Base-by-base conservation (phyloP, 306 rosid species). In the Quillaja saponaria region DNA sequence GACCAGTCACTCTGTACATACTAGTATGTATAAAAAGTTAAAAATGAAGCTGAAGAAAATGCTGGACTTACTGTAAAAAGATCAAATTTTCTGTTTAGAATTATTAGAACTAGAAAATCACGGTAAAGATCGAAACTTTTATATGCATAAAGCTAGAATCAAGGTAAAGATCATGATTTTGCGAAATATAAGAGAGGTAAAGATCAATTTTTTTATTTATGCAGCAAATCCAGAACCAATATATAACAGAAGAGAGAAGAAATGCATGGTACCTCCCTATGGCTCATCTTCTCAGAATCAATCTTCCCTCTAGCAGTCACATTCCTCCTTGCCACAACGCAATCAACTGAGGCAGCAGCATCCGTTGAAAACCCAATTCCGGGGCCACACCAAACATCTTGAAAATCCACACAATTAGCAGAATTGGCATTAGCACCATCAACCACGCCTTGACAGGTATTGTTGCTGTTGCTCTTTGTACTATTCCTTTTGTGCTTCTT, bases 311-410 rank as follows among this genome's bases (percentile, higher is more conserved):
- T 84, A 5, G 83, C 76, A 61, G 90, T 61, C 18, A 61, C 83
- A 79, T 88, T 76, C 39, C 74, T 79, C 71, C 99, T 76, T 0
- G 86, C 82, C 69, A 84, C 99, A 20, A 78, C 94, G 54, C 96
- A 83, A 61, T 92, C 99, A 34, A 83, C 85, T 34, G 97, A 83
- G 13, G 78, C 85, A 69, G 87, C 81, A 56, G 81, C 72, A 73
- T 82, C 95, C 2, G 84, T 56, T 3, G 88, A 80, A 46, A 91
- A 86, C 48, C 96, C 98, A 76, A 86, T 82, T 69, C 96, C 96
- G 4, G 98, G 98, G 13, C 96, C 96, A 71, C 99, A 92, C 95
- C 96, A 89, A 39, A 87, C 99, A 78, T 92, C 99, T 49, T 83
- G 91, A 78, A 82, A 81, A 73, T 87, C 94, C 54, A 86, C 76